These are phyloP conservation scores for Aspergillus panamensis DNA, from an alignment of 495 filamentous ascomycete species.

Conservation along the genomic window DNA sequence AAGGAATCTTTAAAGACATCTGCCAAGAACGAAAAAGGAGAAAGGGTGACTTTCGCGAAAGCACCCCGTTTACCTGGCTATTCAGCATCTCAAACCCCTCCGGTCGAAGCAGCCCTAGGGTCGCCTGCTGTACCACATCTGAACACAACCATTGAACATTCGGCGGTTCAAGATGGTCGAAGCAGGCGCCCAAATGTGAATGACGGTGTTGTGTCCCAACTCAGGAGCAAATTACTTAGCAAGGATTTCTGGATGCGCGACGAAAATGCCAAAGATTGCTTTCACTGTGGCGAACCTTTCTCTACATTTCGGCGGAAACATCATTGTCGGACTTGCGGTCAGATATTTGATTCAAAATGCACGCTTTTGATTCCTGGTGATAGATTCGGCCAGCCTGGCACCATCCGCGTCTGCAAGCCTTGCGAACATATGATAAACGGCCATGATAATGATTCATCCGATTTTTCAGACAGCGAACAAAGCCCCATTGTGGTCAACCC, in stretches of 20 bases:
- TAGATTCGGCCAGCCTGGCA: slow-evolving; percentile 81
- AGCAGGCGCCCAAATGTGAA: slow-evolving; percentile 23
- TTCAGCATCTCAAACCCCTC: slow-evolving; percentile 34
- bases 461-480: slow-evolving; percentile 75
- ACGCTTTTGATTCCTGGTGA: slow-evolving; percentile 83
- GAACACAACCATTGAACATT: slow-evolving; percentile 29
- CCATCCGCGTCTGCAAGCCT: slow-evolving; percentile 88
- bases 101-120: slow-evolving; percentile 30
- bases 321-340: slow-evolving; percentile 88
- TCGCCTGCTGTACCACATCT: slow-evolving; percentile 33
- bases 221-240: slow-evolving; percentile 79
- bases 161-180: slow-evolving; percentile 18
- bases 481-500: slow-evolving; percentile 43
- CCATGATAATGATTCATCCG: slow-evolving; percentile 84
- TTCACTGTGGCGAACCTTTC: slow-evolving; percentile 84
- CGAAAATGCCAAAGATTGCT: slow-evolving; percentile 97
- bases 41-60: slow-evolving; percentile 23
- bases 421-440: slow-evolving; percentile 90
- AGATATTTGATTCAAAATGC: slow-evolving; percentile 97
- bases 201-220: slow-evolving; percentile 43
- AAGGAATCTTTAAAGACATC: slow-evolving; percentile 26
- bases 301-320: slow-evolving; percentile 94
- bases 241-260: slow-evolving; percentile 99
- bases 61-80: slow-evolving; percentile 35
- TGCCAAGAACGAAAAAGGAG: slow-evolving; percentile 19